Evolutionary conservation across 345 rosid genomes (phyloP).

Genomic region (Citrus cavaleriei): DNA sequence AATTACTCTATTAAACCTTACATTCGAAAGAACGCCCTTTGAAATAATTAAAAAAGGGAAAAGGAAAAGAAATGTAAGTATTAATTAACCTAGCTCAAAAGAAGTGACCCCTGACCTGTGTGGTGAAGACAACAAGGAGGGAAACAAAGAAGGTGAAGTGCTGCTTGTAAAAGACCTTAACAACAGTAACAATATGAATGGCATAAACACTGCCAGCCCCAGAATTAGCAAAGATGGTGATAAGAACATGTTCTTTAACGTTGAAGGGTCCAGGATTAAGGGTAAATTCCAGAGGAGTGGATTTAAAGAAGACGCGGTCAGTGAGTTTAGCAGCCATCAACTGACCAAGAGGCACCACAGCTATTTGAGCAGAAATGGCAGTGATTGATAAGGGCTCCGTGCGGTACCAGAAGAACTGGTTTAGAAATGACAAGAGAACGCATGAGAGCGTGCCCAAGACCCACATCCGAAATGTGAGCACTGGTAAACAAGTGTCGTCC

Average conservation of each 20-base stretch:
- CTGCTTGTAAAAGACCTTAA: constrained; percentile 78
- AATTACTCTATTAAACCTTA: constrained; percentile 13
- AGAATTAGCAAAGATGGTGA: constrained; percentile 92
- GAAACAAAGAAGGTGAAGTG: constrained; percentile 83
- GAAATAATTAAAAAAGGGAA: neutral
- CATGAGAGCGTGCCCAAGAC: constrained; percentile 77
- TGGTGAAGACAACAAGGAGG: constrained; percentile 70
- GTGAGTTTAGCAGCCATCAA: constrained; percentile 86
- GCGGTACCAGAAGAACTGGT: constrained; percentile 96
- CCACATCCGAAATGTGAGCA: constrained; percentile 93
- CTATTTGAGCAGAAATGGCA: constrained; percentile 94
- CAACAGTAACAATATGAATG: constrained; percentile 78
- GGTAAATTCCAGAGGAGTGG: constrained; percentile 67
- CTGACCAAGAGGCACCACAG: constrained; percentile 87
- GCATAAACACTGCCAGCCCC: constrained; percentile 97
- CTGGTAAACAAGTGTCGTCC: constrained; percentile 85
- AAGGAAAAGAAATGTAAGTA: too few species aligned
- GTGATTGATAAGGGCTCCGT: constrained; percentile 91
- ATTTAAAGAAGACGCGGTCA: constrained; percentile 59
- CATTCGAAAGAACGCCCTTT: neutral
- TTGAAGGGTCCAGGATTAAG: constrained; percentile 96
- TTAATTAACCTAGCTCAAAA: too few species aligned
- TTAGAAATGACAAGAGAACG: constrained; percentile 70
- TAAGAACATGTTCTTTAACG: constrained; percentile 91
- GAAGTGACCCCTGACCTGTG: constrained; percentile 48